phyloP scores from a whole-genome alignment of 129 eudicot species.

The Cynara cardunculus region DNA sequence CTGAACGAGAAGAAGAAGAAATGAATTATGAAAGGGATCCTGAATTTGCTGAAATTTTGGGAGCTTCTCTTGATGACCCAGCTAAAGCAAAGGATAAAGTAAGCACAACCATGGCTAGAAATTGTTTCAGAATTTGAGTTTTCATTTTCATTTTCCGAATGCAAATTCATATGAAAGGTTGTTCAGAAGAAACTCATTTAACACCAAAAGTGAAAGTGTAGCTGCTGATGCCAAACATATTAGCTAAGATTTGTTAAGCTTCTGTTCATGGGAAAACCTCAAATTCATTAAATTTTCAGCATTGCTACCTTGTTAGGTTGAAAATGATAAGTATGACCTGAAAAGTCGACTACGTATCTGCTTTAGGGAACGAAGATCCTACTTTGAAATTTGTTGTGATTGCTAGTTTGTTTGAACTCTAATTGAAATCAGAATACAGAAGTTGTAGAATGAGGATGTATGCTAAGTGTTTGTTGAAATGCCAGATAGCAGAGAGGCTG shows the following conservation, averaged over 20 bases:
- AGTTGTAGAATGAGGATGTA: constrained; percentile 14
- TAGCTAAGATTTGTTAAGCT: neutral
- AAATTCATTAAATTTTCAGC: neutral
- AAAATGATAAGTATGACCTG: neutral
- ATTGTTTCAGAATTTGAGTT: neutral
- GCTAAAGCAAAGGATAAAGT: constrained; percentile 78
- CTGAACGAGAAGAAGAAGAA: constrained; percentile 39
- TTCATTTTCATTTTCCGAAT: neutral
- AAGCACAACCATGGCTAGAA: constrained; percentile 19
- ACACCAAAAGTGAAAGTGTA: neutral
- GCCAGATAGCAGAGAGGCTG: constrained; percentile 87
- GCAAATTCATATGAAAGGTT: neutral
- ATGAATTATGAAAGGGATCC: constrained; percentile 84
- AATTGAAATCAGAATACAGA: neutral
- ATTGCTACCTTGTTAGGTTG: neutral
- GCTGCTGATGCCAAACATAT: neutral
- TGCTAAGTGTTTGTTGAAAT: constrained; percentile 21
- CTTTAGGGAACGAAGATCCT: neutral
- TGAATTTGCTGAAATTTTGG: constrained; percentile 86
- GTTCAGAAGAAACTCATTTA: neutral
- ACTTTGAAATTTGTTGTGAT: neutral
- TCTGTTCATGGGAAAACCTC: neutral
- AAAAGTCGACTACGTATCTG: neutral
- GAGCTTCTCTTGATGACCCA: constrained; percentile 75
- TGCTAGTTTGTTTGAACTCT: neutral